Evolutionary conservation across 805 yeast genomes (phyloP).

Genomic region (Pichia scutulata): DNA sequence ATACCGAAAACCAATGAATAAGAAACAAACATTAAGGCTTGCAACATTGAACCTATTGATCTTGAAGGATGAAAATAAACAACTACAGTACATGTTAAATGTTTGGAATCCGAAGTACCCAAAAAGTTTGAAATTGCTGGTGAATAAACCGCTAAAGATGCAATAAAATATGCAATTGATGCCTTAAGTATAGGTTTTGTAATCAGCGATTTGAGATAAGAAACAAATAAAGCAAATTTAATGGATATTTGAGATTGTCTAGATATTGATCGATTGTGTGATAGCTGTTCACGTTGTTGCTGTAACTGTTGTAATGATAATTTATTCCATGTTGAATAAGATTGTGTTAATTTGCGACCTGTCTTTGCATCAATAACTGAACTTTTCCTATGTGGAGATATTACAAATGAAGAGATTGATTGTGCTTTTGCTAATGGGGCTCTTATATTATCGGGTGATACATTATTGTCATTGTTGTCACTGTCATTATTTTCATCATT

Average conservation of each 20-base stretch:
- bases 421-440: conserved; percentile 7
- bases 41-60: conserved; percentile 73
- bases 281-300: conserved; percentile 1
- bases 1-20: conserved; percentile 42
- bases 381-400: conserved; percentile 19
- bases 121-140: conserved; percentile 40
- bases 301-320: conserved; percentile 9
- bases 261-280: not conserved
- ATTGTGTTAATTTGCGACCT: conserved; percentile 29
- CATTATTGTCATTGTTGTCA: not conserved
- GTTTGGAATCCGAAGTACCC: conserved; percentile 69
- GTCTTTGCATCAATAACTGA: conserved; percentile 41
- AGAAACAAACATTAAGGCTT: conserved; percentile 56
- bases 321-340: conserved; percentile 24
- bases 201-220: conserved; percentile 1
- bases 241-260: not conserved
- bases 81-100: conserved; percentile 72
- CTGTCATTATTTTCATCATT: not conserved
- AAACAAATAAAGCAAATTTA: not conserved
- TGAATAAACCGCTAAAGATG: conserved; percentile 65
- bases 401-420: conserved; percentile 13
- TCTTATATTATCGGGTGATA: not conserved
- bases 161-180: conserved; percentile 64
- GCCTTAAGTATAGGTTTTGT: conserved; percentile 40
- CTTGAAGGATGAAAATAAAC: conserved; percentile 82